A percentile compares a stretch with the other conserved stretches of the same genome.
Conservation (phyloP, 306 rosid genomes). For the Castanea sativa region DNA sequence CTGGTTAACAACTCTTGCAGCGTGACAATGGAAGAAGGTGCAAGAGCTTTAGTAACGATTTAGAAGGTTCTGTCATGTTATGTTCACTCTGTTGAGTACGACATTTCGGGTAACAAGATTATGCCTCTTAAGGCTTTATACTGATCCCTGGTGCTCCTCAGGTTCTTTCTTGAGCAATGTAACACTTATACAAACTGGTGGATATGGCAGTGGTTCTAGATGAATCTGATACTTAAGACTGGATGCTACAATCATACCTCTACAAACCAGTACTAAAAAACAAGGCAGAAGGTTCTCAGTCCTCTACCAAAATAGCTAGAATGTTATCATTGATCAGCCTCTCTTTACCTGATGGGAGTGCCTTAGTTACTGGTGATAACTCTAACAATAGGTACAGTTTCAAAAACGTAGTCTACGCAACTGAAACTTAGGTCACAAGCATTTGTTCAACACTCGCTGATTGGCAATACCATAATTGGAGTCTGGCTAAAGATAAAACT, state of each 20-base stretch:
- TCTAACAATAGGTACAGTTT: slow-evolving; percentile 50
- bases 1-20: slow-evolving; percentile 47
- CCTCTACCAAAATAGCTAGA: slow-evolving; percentile 65
- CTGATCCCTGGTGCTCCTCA: slow-evolving; percentile 90
- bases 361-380: slow-evolving; percentile 66
- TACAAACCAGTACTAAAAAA: slow-evolving; percentile 36
- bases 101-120: slow-evolving; percentile 45
- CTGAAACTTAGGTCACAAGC: slow-evolving; percentile 79
- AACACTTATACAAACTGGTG: slow-evolving; percentile 67
- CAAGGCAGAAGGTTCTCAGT: slow-evolving; percentile 54
- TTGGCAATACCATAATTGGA: slow-evolving; percentile 28
- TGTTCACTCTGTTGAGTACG: slow-evolving; percentile 82
- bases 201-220: slow-evolving; percentile 44
- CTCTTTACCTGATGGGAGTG: slow-evolving; percentile 77
- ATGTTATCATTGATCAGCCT: slow-evolving; percentile 75
- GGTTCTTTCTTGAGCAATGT: slow-evolving; percentile 74
- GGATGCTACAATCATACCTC: slow-evolving; percentile 58
- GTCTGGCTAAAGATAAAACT: slow-evolving; percentile 37
- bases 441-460: slow-evolving; percentile 61
- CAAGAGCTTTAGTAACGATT: slow-evolving; percentile 15
- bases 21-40: slow-evolving; percentile 42
- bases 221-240: slow-evolving; percentile 46
- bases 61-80: slow-evolving; percentile 52
- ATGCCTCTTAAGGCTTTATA: slow-evolving; percentile 50
- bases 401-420: slow-evolving; percentile 53